phyloP scores from a whole-genome alignment of 208 protist genomes.

The Leishmania major region DNA sequence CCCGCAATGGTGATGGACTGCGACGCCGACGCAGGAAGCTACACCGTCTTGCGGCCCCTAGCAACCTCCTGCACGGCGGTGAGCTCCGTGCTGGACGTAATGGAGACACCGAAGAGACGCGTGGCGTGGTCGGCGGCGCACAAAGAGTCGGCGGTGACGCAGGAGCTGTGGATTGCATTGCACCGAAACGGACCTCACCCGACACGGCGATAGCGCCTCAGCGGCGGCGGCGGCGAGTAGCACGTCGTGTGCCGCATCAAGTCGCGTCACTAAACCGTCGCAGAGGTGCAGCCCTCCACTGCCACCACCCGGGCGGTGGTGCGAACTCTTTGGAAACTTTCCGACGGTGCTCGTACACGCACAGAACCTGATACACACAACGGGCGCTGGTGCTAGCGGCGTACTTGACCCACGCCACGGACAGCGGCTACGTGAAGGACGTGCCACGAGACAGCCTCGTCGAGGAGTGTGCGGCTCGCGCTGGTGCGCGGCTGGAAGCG shows the following conservation, averaged over 20 bases:
- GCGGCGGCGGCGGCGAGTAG: no score
- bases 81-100: constrained; percentile 13
- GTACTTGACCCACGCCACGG: constrained; percentile 8
- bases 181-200: not conserved
- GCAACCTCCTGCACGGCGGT: constrained; percentile 32
- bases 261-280: no score
- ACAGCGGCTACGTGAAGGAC: no score
- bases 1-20: constrained; percentile 20
- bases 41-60: constrained; percentile 39
- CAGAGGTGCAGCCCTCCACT: not conserved
- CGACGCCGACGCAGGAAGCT: constrained; percentile 22
- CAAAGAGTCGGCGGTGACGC: constrained; percentile 27
- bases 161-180: constrained; percentile 32
- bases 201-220: not conserved
- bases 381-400: constrained; percentile 11
- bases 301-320: constrained; percentile 1
- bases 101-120: constrained; percentile 34
- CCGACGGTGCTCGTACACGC: constrained; percentile 3
- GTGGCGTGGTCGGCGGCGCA: constrained; percentile 26
- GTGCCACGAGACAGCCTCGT: constrained; percentile 33
- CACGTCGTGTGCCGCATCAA: no score
- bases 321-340: constrained; percentile 13
- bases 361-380: constrained; percentile 17
- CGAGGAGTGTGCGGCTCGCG: constrained; percentile 27
- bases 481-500: constrained; percentile 39